Evolutionary conservation across 768 basidiomycete genomes (phyloP), one percentile per base, ranked within the genome.

Genomic region (Tulasnella sp.): DNA sequence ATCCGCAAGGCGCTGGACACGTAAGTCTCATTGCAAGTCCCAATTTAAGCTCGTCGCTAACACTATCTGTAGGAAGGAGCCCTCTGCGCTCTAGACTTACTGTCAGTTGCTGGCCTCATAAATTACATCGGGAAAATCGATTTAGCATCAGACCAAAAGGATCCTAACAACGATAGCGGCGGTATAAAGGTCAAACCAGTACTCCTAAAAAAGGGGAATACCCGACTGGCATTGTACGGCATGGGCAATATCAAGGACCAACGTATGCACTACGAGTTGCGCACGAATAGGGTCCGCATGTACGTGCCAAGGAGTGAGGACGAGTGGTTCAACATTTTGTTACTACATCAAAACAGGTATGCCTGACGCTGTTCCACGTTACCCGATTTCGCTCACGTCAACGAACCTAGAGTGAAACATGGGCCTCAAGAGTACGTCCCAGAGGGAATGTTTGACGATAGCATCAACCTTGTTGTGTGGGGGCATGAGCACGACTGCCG

Each of bases 81-180:
- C 0, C 88, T 99, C 1, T 97, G 95, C 83, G 96, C 97, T 0
- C 90, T 99, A 18, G 98, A 99, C 84, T 89, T 99, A 56, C 91
- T 99, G 27, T 97, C 97, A 2, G 97, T 95, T 24, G 91, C 94
- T 0, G 98, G 98, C 5, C 89, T 99, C 19, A 85, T 99, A 82
- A 99, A 99, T 85, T 99, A 99, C 85, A 98, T 99, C 89, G 98
- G 98, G 40, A 98, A 98, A 85, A 89, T 97, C 78, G 97, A 99
- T 83, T 88, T 99, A 0, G 81, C 85, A 21, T 89, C 88, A 16
- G 81, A 84, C 38, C 40, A 46, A 14, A 79, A 80, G 14, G 62
- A 71, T 19, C 31, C 79, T 1, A 68, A 40, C n/a, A 68, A 12
- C 16, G 80, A 80, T 42, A 52, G 52, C 38, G 34, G 27, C 21